Evolutionary conservation across 1,284 basidiomycete genomes (phyloP), one percentile per base, ranked within the genome.

Genomic region (Apiotrichum brassicae): DNA sequence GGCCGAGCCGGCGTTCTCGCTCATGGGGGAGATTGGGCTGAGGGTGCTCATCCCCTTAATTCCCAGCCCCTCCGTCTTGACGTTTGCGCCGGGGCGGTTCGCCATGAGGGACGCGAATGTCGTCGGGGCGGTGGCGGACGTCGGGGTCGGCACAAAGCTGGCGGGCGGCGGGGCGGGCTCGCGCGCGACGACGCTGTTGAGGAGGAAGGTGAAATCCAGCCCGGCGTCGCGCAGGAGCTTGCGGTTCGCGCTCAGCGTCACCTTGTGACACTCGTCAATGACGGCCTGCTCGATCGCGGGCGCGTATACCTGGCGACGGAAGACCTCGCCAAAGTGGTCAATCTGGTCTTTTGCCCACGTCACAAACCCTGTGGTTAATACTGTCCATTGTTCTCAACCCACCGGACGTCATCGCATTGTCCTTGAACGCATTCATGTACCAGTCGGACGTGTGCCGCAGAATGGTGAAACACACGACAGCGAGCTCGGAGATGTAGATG

Each of bases 361-460:
- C 20, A 97, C 87, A 64, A 97, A 94, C 9, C 84, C 91, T 92
- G 53, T 2, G 7, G 20, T 30, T 30, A 30, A 14, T 30, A 6
- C 22, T 18, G 34, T 42, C 24, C 45, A 19, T 2, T 38, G 22
- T 13, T 16, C 8, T 3, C 3, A 22, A 61, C 86, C 60, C 62
- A 91, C 90, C 81, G 48, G 89, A 93, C 0, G 93, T 87, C 64
- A 92, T 89, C 54, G 87, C 83, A 64, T 92, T 91, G 70, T 97
- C 93, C 70, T 85, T 89, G 74, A 97, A 99, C 42, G 90, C 93
- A 1, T 84, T 84, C 66, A 97, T 79, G 72, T 91, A 99, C 95
- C 94, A 98, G 71, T 99, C 94, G 35, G 87, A 87, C 2, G 93
- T 97, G 66, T 98, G 68, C 19, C 70, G 62, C 18, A 74, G 54